Evolutionary conservation across 75 land plant species (phyloP).

Genomic region (Pinus taeda): DNA sequence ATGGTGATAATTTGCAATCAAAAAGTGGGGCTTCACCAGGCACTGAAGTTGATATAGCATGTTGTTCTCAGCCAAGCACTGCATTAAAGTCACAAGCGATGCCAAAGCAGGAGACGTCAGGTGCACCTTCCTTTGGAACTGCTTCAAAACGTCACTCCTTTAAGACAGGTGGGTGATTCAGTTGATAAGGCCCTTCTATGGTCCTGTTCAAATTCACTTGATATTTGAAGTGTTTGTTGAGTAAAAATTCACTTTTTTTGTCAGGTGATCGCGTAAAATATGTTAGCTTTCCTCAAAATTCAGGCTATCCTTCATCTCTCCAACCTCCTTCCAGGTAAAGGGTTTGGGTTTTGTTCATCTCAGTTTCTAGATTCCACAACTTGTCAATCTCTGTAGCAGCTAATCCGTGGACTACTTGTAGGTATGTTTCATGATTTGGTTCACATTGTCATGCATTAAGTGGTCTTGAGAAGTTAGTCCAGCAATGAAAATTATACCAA

Average conservation of each 20-base stretch:
- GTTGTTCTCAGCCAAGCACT: too few species aligned
- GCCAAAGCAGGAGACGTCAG: conserved; percentile 6
- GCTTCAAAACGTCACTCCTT: conserved; percentile 1
- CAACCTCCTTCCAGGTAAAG: conserved; percentile 3
- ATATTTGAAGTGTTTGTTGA: not conserved
- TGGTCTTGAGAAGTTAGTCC: too few species aligned
- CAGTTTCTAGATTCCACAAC: too few species aligned
- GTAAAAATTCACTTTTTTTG: not conserved
- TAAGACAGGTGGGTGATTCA: conserved; percentile 6
- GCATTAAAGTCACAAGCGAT: too few species aligned
- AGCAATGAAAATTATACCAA: too few species aligned
- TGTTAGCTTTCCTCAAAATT: conserved; percentile 1
- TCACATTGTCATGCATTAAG: too few species aligned
- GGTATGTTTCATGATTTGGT: not conserved
- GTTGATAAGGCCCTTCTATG: not conserved
- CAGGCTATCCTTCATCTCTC: conserved; percentile 5
- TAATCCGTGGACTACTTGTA: not conserved
- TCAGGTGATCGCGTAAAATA: conserved; percentile 8
- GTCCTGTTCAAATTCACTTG: not conserved
- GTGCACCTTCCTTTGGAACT: not conserved
- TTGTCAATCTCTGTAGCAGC: not conserved
- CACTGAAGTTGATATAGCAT: too few species aligned
- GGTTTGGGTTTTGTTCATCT: not conserved
- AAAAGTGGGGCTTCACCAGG: too few species aligned
- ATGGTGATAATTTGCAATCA: too few species aligned